A percentile compares a stretch with the other conserved stretches of the same genome.
Evolutionary conservation across 2,329 filamentous ascomycete species (phyloP).

Genomic region (Fusarium sp.): DNA sequence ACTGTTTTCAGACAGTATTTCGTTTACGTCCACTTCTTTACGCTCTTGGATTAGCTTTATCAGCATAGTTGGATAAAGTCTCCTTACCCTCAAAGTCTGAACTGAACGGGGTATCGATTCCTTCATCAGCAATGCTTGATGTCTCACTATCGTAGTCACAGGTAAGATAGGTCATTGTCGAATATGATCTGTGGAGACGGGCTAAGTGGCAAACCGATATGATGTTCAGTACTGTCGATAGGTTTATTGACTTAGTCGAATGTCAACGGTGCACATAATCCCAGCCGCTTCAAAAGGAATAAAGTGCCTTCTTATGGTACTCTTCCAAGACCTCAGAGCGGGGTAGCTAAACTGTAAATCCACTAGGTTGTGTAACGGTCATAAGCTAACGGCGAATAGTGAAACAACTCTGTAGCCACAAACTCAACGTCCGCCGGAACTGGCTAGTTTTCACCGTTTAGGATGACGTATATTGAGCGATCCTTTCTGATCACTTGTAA

Average conservation of each 20-base stretch:
- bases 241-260: background rate
- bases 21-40: background rate
- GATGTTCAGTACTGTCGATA: background rate
- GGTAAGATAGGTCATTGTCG: background rate
- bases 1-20: background rate
- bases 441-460: background rate
- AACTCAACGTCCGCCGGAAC: background rate
- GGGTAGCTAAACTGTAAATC: background rate
- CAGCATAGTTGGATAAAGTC: too few species aligned
- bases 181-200: fast-evolving
- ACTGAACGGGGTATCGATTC: background rate
- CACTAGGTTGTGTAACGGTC: background rate
- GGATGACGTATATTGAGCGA: too few species aligned
- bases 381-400: background rate
- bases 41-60: background rate
- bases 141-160: background rate
- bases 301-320: background rate
- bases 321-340: background rate
- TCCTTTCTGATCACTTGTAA: background rate
- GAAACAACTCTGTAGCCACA: background rate
- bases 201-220: background rate
- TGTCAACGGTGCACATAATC: fast-evolving
- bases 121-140: background rate
- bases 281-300: fast-evolving
- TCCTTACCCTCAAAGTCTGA: background rate